phyloP scores from a whole-genome alignment of 495 filamentous ascomycete genomes.

The Cenococcum geophilum region DNA sequence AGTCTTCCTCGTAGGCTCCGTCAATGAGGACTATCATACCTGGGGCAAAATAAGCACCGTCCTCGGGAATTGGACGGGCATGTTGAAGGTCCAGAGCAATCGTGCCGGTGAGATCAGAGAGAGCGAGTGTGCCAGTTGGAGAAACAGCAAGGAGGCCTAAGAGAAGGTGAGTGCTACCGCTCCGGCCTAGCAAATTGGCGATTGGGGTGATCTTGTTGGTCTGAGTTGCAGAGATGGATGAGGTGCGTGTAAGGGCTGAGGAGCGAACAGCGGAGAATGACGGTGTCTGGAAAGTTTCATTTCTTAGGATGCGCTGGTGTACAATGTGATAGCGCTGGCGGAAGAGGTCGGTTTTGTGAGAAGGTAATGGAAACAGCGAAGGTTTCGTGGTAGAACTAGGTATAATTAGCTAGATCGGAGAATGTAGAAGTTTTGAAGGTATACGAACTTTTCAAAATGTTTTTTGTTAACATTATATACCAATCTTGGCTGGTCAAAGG shows the following conservation, averaged over 20 bases:
- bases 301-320: conserved; percentile 82
- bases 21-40: conserved; percentile 95
- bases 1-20: conserved; percentile 90
- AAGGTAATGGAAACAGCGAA: conserved; percentile 69
- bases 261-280: conserved; percentile 50
- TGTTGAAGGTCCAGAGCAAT: conserved; percentile 78
- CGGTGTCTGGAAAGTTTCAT: conserved; percentile 85
- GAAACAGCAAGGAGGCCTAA: conserved; percentile 75
- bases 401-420: conserved; percentile 7
- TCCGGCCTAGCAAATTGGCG: conserved; percentile 85
- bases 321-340: conserved; percentile 84
- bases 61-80: conserved; percentile 71
- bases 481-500: conserved; percentile 81
- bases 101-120: conserved; percentile 80
- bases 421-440: not conserved
- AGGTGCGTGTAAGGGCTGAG: conserved; percentile 48
- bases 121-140: conserved; percentile 73
- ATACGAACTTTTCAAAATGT: conserved; percentile 68
- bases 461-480: conserved; percentile 83
- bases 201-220: conserved; percentile 88
- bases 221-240: conserved; percentile 50
- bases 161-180: conserved; percentile 76
- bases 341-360: conserved; percentile 78
- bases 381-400: conserved; percentile 35
- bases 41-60: conserved; percentile 83